phyloP scores from a whole-genome alignment of 164 flowering plant genomes.

The Chloranthus sessilifolius region DNA sequence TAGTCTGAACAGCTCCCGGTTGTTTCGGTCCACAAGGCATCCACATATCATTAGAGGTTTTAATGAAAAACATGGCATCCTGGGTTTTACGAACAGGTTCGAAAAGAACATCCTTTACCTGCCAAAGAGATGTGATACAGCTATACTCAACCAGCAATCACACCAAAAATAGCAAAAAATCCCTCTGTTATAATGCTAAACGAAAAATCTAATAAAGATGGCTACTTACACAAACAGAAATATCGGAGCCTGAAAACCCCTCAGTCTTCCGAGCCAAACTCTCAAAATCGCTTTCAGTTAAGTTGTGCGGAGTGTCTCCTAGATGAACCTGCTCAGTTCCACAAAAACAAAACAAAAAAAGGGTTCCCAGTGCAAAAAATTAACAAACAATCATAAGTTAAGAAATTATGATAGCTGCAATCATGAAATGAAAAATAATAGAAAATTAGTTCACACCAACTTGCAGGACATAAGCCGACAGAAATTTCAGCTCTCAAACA shows the following conservation, averaged over 20 bases:
- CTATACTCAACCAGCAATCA: neutral
- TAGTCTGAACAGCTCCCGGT: conserved; percentile 74
- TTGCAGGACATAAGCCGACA: too few species aligned
- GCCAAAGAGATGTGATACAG: conserved; percentile 9
- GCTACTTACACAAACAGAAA: conserved; percentile 87
- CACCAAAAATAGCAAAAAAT: neutral
- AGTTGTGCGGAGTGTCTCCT: conserved; percentile 93
- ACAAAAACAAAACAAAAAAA: too few species aligned
- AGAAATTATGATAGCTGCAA: neutral
- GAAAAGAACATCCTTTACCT: conserved; percentile 96
- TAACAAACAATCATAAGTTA: conserved; percentile 2
- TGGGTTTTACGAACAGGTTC: conserved; percentile 98
- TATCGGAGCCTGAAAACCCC: conserved; percentile 96
- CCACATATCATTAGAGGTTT: conserved; percentile 64
- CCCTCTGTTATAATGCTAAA: neutral
- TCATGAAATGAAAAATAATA: too few species aligned
- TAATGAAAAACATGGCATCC: conserved; percentile 88
- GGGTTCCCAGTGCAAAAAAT: too few species aligned
- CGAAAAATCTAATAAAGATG: too few species aligned
- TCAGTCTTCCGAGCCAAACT: conserved; percentile 69
- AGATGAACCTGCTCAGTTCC: conserved; percentile 90
- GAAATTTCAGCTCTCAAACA: too few species aligned
- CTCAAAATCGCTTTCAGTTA: conserved; percentile 90
- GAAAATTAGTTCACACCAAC: too few species aligned
- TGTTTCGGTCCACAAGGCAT: conserved; percentile 97